phyloP scores from a whole-genome alignment of 805 yeast genomes.

The Metschnikowia reukaufii region DNA sequence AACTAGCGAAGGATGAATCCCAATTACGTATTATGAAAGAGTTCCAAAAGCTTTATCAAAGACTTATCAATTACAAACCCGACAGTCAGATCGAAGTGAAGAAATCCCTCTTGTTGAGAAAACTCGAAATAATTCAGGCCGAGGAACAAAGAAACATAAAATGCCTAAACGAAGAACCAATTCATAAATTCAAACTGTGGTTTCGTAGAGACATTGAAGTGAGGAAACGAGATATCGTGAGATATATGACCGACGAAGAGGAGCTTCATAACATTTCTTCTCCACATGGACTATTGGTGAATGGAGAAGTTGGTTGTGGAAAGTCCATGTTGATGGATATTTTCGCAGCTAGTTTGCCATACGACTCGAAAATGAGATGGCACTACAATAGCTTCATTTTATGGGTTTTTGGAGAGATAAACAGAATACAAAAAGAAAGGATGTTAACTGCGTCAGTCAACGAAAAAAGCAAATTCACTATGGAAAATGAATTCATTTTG shows the following conservation, averaged over 20 bases:
- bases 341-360: slow-evolving; percentile 65
- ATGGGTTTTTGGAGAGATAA: slow-evolving; percentile 66
- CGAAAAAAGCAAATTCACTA: slow-evolving; percentile 18
- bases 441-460: slow-evolving; percentile 29
- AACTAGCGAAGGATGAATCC: slow-evolving; percentile 52
- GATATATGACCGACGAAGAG: slow-evolving; percentile 58
- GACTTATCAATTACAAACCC: slow-evolving; percentile 61
- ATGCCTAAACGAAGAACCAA: slow-evolving; percentile 17
- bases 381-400: slow-evolving; percentile 70
- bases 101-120: slow-evolving; percentile 40
- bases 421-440: slow-evolving; percentile 50
- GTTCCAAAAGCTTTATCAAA: slow-evolving; percentile 57
- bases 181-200: slow-evolving; percentile 12
- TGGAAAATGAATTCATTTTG: slow-evolving; percentile 63
- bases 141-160: slow-evolving; percentile 21
- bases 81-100: slow-evolving; percentile 46
- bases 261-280: slow-evolving; percentile 52
- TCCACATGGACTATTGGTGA: slow-evolving; percentile 63
- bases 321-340: slow-evolving; percentile 73
- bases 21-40: slow-evolving; percentile 64
- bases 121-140: slow-evolving; percentile 35
- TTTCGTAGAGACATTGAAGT: slow-evolving; percentile 33
- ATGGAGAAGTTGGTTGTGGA: slow-evolving; percentile 74
- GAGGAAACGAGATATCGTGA: slow-evolving; percentile 41
- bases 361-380: slow-evolving; percentile 63